Percentiles rank a stretch among this genome's conserved stretches.
Conservation (phyloP, 2,329 filamentous ascomycete species). For the Teratosphaeria nubilosa region DNA sequence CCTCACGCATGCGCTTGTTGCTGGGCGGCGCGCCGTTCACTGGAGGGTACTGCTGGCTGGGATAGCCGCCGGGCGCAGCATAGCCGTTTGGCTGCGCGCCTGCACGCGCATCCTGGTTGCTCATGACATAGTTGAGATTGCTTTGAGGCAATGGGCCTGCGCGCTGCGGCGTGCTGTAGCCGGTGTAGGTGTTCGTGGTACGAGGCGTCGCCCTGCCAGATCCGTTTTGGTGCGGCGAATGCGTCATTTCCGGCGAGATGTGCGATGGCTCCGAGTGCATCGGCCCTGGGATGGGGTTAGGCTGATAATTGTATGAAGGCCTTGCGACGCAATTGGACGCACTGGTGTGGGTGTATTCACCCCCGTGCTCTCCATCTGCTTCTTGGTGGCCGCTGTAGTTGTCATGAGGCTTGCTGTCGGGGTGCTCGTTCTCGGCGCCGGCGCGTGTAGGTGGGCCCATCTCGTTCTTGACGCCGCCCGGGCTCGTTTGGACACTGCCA, state of each 20-base stretch:
- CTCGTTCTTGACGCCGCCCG: constrained; percentile 59
- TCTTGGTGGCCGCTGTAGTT: constrained; percentile 44
- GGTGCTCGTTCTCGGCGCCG: constrained; percentile 51
- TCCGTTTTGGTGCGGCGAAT: constrained; percentile 70
- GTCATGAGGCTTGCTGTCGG: constrained; percentile 53
- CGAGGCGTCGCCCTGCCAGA: constrained; percentile 80
- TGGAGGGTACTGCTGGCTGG: constrained; percentile 45
- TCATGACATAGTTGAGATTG: constrained; percentile 83
- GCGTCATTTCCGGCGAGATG: constrained; percentile 70
- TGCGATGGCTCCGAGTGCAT: constrained; percentile 65
- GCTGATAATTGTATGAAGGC: constrained; percentile 64
- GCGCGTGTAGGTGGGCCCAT: constrained; percentile 72
- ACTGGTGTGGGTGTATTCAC: constrained; percentile 78
- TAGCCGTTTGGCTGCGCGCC: constrained; percentile 51
- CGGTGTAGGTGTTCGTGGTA: constrained; percentile 59
- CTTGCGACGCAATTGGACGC: constrained; percentile 62
- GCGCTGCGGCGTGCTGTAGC: constrained; percentile 71
- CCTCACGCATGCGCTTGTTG: constrained; percentile 52
- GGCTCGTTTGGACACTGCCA: constrained; percentile 42
- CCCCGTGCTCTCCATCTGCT: constrained; percentile 36
- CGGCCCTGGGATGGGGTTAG: constrained; percentile 51
- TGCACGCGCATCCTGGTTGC: constrained; percentile 46
- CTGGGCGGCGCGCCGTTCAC: constrained; percentile 51
- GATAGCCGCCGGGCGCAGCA: constrained; percentile 55
- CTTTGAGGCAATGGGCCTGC: constrained; percentile 56